These are phyloP conservation scores for Alternaria metachromatica DNA, from an alignment of 2,329 filamentous ascomycete species.

Conservation along the genomic window DNA sequence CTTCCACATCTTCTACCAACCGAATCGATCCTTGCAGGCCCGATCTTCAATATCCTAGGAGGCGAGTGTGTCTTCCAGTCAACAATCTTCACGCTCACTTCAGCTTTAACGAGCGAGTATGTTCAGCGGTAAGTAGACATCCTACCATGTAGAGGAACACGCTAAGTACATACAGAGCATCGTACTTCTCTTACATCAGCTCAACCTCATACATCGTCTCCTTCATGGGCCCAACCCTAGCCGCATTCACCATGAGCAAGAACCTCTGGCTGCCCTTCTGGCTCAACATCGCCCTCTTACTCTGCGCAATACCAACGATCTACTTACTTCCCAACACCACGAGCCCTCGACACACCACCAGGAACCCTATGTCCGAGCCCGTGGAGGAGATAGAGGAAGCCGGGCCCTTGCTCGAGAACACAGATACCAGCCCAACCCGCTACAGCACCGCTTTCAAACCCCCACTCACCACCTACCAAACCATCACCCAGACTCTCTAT, in stretches of 20 bases:
- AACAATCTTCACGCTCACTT: conserved; percentile 43
- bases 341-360: neutral
- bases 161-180: conserved; percentile 31
- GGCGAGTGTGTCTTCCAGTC: conserved; percentile 48
- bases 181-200: conserved; percentile 46
- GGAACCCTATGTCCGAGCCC: neutral
- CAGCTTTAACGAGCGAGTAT: conserved; percentile 40
- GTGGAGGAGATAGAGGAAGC: conserved; percentile 23
- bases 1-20: conserved; percentile 35
- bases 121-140: conserved; percentile 34
- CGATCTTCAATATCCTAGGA: conserved; percentile 42
- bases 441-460: conserved; percentile 37
- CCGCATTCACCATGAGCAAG: conserved; percentile 43
- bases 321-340: conserved; percentile 22
- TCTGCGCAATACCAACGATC: conserved; percentile 37
- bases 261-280: conserved; percentile 48
- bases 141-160: neutral
- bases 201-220: conserved; percentile 44
- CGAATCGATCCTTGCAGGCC: conserved; percentile 39
- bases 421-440: conserved; percentile 9
- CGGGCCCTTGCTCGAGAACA: conserved; percentile 30
- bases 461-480: conserved; percentile 17
- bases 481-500: conserved; percentile 17
- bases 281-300: conserved; percentile 38
- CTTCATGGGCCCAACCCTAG: conserved; percentile 45